These are phyloP conservation scores for Sclerotinia nivalis DNA, from an alignment of 2,329 filamentous ascomycete species.

Conservation along the genomic window DNA sequence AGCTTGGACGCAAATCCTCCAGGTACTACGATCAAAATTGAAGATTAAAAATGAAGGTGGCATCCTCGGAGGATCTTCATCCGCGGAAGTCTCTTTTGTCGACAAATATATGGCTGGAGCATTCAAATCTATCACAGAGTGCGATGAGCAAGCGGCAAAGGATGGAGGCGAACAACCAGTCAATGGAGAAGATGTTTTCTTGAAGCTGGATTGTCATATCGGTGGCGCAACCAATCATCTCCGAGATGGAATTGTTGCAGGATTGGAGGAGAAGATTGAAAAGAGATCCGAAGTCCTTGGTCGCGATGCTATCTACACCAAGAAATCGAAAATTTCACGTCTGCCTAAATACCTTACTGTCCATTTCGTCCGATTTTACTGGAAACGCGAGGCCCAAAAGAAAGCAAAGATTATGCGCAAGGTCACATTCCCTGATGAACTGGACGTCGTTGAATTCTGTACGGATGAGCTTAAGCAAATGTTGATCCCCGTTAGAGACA, in stretches of 20 bases:
- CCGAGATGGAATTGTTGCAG: slow-evolving; percentile 80
- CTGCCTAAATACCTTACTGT: slow-evolving; percentile 94
- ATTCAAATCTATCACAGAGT: slow-evolving; percentile 76
- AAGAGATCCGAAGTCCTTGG: slow-evolving; percentile 79
- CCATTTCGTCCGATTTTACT: slow-evolving; percentile 97
- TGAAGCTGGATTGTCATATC: slow-evolving; percentile 97
- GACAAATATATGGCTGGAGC: slow-evolving; percentile 87
- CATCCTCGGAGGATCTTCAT: slow-evolving; percentile 52
- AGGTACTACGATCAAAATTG: slow-evolving; percentile 77
- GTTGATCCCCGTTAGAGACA: slow-evolving; percentile 90
- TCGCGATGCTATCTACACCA: slow-evolving; percentile 82
- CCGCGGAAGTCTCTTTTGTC: slow-evolving; percentile 68
- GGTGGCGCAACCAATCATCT: slow-evolving; percentile 84
- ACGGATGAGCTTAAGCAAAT: slow-evolving; percentile 82
- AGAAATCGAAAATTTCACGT: slow-evolving; percentile 84
- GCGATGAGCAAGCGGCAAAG: slow-evolving; percentile 77
- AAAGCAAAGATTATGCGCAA: slow-evolving; percentile 99
- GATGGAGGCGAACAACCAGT: slow-evolving; percentile 72
- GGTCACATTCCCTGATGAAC: slow-evolving; percentile 90
- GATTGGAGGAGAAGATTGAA: slow-evolving; percentile 84
- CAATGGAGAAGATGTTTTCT: slow-evolving; percentile 71
- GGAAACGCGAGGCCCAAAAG: slow-evolving; percentile 93
- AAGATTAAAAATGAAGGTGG: slow-evolving; percentile 57
- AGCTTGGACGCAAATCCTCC: slow-evolving; percentile 93
- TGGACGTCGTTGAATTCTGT: slow-evolving; percentile 94